Percentiles rank a stretch among this genome's conserved stretches.
phyloP scores from a whole-genome alignment of 768 basidiomycete genomes.

The Daedaleopsis sinensis region DNA sequence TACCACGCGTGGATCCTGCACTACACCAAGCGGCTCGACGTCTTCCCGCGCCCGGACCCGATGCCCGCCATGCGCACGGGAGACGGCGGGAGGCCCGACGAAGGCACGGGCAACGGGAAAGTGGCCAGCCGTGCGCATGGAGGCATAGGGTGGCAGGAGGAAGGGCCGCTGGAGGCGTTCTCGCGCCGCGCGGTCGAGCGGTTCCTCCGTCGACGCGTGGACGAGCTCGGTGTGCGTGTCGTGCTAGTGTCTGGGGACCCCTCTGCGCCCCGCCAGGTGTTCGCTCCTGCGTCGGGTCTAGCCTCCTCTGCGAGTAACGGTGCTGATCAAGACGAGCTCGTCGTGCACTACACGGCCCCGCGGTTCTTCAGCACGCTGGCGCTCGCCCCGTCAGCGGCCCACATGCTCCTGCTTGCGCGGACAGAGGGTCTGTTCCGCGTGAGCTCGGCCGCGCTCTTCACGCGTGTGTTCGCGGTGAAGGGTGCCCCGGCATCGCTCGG shows the following conservation, averaged over 20 bases:
- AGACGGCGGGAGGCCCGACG: no score
- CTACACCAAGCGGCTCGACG: conserved; percentile 56
- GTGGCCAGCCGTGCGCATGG: conserved; percentile 29
- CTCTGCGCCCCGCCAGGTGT: conserved; percentile 23
- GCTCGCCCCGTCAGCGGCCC: conserved; percentile 44
- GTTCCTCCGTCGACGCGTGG: conserved; percentile 40
- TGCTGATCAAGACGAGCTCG: conserved; percentile 28
- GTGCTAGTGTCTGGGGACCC: conserved; percentile 42
- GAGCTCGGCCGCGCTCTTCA: conserved; percentile 41
- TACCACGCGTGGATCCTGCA: conserved; percentile 64
- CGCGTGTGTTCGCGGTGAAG: not conserved
- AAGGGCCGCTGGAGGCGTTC: conserved; percentile 33
- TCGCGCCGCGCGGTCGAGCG: conserved; percentile 31
- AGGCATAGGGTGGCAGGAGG: conserved; percentile 40
- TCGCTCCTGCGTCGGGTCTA: conserved; percentile 1
- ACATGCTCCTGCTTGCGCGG: conserved; percentile 43
- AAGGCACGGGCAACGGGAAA: no score
- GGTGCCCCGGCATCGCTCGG: not conserved
- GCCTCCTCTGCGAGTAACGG: not conserved
- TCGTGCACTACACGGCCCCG: conserved; percentile 47
- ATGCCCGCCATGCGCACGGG: conserved; percentile 29
- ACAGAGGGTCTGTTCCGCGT: conserved; percentile 23
- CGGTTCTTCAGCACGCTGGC: conserved; percentile 52
- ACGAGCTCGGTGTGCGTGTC: conserved; percentile 40
- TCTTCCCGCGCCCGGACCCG: conserved; percentile 64